phyloP scores from a whole-genome alignment of 2,329 filamentous ascomycete species.

The Endoconidiophora polonica region DNA sequence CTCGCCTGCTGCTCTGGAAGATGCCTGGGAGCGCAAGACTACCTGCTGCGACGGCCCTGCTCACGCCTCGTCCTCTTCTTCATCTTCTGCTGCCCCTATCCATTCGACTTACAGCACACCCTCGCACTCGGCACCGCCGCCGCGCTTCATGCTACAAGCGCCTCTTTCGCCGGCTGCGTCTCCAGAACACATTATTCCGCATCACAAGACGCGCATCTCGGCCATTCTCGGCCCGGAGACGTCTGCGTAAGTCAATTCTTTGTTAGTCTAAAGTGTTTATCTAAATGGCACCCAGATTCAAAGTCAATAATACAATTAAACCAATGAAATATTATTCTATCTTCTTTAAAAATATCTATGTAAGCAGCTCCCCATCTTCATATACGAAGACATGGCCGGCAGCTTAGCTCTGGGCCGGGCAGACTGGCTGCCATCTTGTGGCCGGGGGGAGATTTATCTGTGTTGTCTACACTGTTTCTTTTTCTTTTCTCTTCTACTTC shows the following conservation, averaged over 20 bases:
- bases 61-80: background rate
- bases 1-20: conserved; percentile 48
- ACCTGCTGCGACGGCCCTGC: background rate
- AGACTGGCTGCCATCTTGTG: no score
- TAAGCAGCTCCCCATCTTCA: no score
- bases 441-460: background rate
- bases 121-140: background rate
- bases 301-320: no score
- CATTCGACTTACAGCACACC: background rate
- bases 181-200: conserved; percentile 23
- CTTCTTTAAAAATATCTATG: no score
- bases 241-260: conserved; percentile 22
- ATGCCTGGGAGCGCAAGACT: conserved; percentile 41
- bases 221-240: conserved; percentile 45
- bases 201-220: conserved; percentile 40
- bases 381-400: no score
- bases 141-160: conserved; percentile 19
- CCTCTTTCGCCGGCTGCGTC: conserved; percentile 38
- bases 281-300: no score
- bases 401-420: no score
- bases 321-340: no score
- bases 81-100: background rate
- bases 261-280: no score
- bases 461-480: conserved; percentile 4
- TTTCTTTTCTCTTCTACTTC: conserved; percentile 4